Evolutionary conservation across 108 stramenopile genomes (phyloP).

Genomic region (Schizochytrium sp.): DNA sequence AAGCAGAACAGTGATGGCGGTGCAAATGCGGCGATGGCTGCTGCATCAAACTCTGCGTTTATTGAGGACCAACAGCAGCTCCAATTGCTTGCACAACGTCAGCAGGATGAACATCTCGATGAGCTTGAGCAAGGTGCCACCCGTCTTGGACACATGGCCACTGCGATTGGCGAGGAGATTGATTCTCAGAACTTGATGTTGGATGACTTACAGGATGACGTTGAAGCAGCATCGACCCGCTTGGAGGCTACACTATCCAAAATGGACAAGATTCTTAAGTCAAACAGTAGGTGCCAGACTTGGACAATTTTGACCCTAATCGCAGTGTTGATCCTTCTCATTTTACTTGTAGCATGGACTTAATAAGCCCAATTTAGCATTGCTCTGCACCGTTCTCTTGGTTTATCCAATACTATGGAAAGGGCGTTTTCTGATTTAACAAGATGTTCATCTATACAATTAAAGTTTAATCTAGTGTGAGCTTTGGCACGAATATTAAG

Average conservation of each 20-base stretch:
- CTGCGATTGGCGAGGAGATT: conserved; percentile 56
- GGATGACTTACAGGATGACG: conserved; percentile 33
- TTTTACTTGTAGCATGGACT: conserved; percentile 56
- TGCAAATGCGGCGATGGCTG: background rate
- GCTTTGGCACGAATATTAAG: no score
- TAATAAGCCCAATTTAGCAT: background rate
- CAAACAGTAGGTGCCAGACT: conserved; percentile 42
- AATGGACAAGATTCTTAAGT: conserved; percentile 59
- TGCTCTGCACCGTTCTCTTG: no score
- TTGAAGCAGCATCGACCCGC: conserved; percentile 11
- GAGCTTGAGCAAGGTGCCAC: conserved; percentile 55
- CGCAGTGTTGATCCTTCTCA: background rate
- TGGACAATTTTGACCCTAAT: conserved; percentile 23
- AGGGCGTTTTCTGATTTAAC: no score
- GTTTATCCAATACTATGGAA: no score
- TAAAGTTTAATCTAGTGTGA: no score
- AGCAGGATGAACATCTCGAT: conserved; percentile 58
- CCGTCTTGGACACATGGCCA: conserved; percentile 62
- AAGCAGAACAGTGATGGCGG: background rate
- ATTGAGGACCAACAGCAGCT: conserved; percentile 60
- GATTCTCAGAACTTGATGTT: conserved; percentile 49
- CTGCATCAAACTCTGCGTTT: background rate
- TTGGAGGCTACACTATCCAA: conserved; percentile 41
- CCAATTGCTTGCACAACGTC: conserved; percentile 21
- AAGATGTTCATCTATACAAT: no score